These are phyloP conservation scores for Zygosaccharomyces sapae DNA, from an alignment of 1,139 yeast genomes.

Conservation along the genomic window DNA sequence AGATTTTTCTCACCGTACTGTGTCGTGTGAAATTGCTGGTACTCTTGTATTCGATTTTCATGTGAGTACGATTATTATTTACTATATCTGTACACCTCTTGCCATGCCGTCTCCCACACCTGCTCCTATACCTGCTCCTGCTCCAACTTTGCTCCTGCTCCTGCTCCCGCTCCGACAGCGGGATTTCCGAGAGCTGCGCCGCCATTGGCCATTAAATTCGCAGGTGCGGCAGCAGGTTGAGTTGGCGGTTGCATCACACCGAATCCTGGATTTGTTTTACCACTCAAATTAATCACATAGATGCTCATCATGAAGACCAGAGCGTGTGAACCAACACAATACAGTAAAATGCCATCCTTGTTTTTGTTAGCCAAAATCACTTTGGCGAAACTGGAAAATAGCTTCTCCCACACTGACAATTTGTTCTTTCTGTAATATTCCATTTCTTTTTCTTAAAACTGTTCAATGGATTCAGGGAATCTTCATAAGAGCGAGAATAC, in stretches of 20 bases:
- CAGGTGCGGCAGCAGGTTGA: neutral
- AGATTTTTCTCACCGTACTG: slow-evolving; percentile 11
- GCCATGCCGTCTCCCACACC: slow-evolving; percentile 2
- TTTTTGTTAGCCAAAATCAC: slow-evolving; percentile 63
- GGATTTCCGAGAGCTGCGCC: slow-evolving; percentile 2
- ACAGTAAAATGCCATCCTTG: slow-evolving; percentile 66
- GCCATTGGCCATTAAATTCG: slow-evolving; percentile 4
- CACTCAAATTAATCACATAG: slow-evolving; percentile 50
- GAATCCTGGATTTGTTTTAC: slow-evolving; percentile 46
- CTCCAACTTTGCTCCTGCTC: neutral
- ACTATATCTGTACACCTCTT: slow-evolving; percentile 2
- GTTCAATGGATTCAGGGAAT: slow-evolving; percentile 76
- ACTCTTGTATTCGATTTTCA: neutral
- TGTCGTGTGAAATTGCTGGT: neutral
- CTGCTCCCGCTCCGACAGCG: slow-evolving; percentile 2
- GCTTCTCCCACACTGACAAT: slow-evolving; percentile 72
- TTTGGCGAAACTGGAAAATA: slow-evolving; percentile 71
- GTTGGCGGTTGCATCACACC: slow-evolving; percentile 35
- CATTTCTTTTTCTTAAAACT: slow-evolving; percentile 73
- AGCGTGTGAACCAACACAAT: slow-evolving; percentile 72
- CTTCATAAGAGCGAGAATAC: slow-evolving; percentile 66
- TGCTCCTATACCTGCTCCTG: neutral
- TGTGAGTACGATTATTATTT: neutral
- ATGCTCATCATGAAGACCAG: slow-evolving; percentile 65
- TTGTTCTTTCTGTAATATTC: slow-evolving; percentile 64